Percentiles rank a stretch among this genome's conserved stretches.
phyloP scores from a whole-genome alignment of 202 grass and related monocot species.

The Schoenoplectus triqueter region DNA sequence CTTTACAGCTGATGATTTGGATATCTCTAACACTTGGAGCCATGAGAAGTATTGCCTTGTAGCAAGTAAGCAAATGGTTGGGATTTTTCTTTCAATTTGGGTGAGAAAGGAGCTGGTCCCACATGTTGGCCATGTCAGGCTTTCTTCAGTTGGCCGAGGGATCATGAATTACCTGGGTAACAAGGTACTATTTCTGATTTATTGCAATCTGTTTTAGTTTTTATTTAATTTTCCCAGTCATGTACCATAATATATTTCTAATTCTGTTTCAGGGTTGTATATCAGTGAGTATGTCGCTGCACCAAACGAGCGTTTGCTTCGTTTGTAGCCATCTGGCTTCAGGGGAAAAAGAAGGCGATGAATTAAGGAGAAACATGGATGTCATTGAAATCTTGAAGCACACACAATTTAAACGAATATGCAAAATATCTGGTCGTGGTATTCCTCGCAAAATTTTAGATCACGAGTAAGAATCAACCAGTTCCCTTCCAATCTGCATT shows the following conservation, averaged over 20 bases:
- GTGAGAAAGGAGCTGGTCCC: conserved; percentile 56
- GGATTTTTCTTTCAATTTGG: conserved; percentile 83
- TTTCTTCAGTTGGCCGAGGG: conserved; percentile 73
- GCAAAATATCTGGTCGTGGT: conserved; percentile 54
- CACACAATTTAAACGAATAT: conserved; percentile 61
- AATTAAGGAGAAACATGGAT: conserved; percentile 73
- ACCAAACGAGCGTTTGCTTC: conserved; percentile 80
- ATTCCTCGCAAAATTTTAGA: conserved; percentile 74
- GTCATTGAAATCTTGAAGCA: conserved; percentile 80
- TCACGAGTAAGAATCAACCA: conserved; percentile 57
- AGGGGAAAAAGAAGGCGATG: conserved; percentile 83
- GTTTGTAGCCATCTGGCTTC: conserved; percentile 90
- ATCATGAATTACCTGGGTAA: conserved; percentile 89
- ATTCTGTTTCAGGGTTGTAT: conserved; percentile 63
- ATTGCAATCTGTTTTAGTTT: background rate
- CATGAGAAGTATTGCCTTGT: conserved; percentile 63
- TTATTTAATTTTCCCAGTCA: background rate
- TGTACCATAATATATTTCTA: background rate
- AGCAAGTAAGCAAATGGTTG: conserved; percentile 93
- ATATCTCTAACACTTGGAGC: background rate
- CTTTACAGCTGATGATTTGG: conserved; percentile 29
- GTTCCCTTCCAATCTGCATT: background rate
- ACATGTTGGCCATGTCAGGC: conserved; percentile 69
- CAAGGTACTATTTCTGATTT: conserved; percentile 48
- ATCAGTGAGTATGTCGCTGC: conserved; percentile 81